Base-by-base conservation (phyloP, 306 rosid species). In the Boehmeria nivea region DNA sequence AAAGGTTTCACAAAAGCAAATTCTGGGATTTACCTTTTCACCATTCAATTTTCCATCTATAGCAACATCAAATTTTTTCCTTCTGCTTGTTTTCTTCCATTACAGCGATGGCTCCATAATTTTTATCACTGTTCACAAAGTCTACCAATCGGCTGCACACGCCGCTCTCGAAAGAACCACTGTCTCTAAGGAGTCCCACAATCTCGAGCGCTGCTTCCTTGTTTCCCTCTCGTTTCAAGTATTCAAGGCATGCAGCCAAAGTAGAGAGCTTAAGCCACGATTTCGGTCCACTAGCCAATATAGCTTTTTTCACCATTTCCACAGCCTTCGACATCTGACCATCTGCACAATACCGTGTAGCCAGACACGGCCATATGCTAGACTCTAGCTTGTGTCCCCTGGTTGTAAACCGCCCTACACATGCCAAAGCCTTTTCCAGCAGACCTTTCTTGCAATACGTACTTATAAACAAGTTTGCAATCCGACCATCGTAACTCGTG, bases 271-370 rank as follows among this genome's bases (percentile, higher is more conserved):
- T 36, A 36, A 74, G 79, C 61, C 46, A 70, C 80, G 75, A 51
- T 26, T 45, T 34, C 21, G 59, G 73, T 34, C 43, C 46, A 17
- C 62, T 38, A 24, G n/a, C 60, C 57, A 45, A 24, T 15, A 76
- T 22, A 13, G 72, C 74, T 65, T 75, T 81, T 74, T 68, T 81
- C 73, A 81, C 45, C 40, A 70, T 34, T 65, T 79, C 77, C 63
- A 81, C 94, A 7, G 83, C 87, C 68, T 77, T 77, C 6, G 51
- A 79, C 76, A 77, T 78, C 65, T 54, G 68, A 45, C 77, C 73
- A 48, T 69, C 74, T 44, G 3, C 20, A 16, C 44, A 48, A 70
- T 75, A 84, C 24, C 76, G 77, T 25, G 33, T 17, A 1, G 89
- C 77, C 68, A 87, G 47, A 38, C 70, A 64, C 47, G 61, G 67